Evolutionary conservation across 305 asterid species (phyloP), one percentile per base, ranked within the genome.

Genomic region (Fraxinus dipetala): DNA sequence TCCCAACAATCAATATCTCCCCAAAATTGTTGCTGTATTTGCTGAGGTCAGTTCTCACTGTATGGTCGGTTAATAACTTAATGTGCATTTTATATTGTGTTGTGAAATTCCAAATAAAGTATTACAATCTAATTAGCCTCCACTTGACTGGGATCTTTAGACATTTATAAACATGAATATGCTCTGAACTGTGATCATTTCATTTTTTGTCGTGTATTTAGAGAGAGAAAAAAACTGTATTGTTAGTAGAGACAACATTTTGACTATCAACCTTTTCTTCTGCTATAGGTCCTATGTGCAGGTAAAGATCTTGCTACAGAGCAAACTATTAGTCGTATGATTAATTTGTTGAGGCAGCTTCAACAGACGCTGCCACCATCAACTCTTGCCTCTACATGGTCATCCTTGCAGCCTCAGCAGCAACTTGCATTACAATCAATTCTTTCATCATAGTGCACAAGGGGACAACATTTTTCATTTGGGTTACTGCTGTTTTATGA

Each of bases 321-420:
- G 79, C 95, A 94, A 87, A 94, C 97, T 7, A 88, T 89, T 1
- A 87, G 96, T 80, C 85, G 97, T 80, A 94, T 94, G 97, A 86
- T 94, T 35, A 93, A 84, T 85, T 81, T 94, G 79, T 85, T 94
- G 88, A 90, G 92, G 89, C 98, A 94, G 85, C 90, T 94, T 73
- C 97, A 93, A 63, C 97, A 93, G 84, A 94, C 98, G 3, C 85
- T 93, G 24, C 95, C 98, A 77, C 97, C 98, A 35, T 80, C 94
- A 20, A 85, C 93, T 10, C 88, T 92, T 76, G 95, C 98, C 77
- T 92, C 98, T 3, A 92, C 94, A 20, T 94, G 93, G 95, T 90
- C 97, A 36, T 87, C 95, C 77, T 88, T 94, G 89, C 93, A 90
- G 87, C 98, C 98, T 76, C 98, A 93, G 87, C 98, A 93, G 90